These are phyloP conservation scores for Auriscalpium microsporum DNA, from an alignment of 768 basidiomycete genomes.

Conservation along the genomic window DNA sequence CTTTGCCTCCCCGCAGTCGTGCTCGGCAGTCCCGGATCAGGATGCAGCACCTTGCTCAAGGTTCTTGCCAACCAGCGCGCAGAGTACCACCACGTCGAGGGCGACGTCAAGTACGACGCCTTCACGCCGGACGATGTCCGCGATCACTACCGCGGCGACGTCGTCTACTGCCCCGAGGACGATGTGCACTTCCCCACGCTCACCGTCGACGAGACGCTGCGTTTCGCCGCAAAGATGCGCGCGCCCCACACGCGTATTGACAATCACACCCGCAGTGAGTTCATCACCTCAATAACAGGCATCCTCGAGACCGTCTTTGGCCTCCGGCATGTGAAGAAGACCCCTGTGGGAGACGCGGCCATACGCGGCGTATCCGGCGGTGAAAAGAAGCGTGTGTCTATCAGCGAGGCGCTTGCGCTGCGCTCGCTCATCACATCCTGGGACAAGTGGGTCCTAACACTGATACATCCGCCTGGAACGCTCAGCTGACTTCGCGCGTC, in stretches of 20 bases:
- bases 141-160: constrained; percentile 68
- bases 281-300: constrained; percentile 37
- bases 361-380: constrained; percentile 72
- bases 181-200: constrained; percentile 82
- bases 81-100: constrained; percentile 60
- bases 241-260: constrained; percentile 48
- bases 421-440: constrained; percentile 58
- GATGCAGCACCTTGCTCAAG: constrained; percentile 81
- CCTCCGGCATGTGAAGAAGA: constrained; percentile 60
- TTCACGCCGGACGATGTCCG: constrained; percentile 56
- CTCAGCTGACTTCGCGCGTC: neutral
- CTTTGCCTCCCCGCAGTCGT: constrained; percentile 46
- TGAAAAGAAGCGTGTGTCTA: constrained; percentile 75
- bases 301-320: constrained; percentile 65
- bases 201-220: constrained; percentile 69
- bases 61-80: constrained; percentile 66
- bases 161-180: constrained; percentile 76
- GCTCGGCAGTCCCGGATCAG: constrained; percentile 77
- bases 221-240: constrained; percentile 60
- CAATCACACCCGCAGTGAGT: constrained; percentile 34
- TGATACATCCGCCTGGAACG: neutral
- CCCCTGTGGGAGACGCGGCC: constrained; percentile 69
- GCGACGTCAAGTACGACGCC: constrained; percentile 70
- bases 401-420: constrained; percentile 59
- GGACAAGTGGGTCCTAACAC: constrained; percentile 51